Conservation (phyloP, 2,329 filamentous ascomycete species). For the Leptographium wingfieldii region DNA sequence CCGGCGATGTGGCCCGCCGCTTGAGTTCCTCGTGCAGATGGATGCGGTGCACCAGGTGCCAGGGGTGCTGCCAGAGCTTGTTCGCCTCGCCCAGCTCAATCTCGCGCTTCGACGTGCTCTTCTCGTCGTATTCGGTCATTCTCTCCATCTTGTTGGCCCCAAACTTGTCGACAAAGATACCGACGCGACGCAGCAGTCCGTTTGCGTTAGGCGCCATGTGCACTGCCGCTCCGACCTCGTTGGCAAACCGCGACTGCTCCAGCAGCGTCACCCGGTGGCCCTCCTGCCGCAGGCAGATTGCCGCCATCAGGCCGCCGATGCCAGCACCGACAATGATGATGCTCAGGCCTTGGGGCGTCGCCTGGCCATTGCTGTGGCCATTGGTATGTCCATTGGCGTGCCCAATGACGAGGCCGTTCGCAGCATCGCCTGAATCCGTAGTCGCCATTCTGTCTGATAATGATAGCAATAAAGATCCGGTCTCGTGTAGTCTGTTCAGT, state of each 20-base stretch:
- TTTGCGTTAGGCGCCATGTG: conserved; percentile 47
- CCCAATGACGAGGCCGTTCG: background rate
- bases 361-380: background rate
- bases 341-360: conserved; percentile 1
- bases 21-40: conserved; percentile 40
- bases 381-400: background rate
- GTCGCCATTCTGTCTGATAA: background rate
- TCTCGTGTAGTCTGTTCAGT: background rate
- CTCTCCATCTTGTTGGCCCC: conserved; percentile 20
- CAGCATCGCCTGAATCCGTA: background rate
- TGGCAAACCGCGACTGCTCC: conserved; percentile 43
- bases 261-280: conserved; percentile 34
- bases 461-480: background rate
- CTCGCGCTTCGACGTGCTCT: conserved; percentile 7
- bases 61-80: conserved; percentile 34
- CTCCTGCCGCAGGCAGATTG: conserved; percentile 38
- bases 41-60: conserved; percentile 41
- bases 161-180: conserved; percentile 24
- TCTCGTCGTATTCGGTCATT: conserved; percentile 3
- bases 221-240: conserved; percentile 40
- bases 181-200: conserved; percentile 34
- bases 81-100: conserved; percentile 23
- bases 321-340: conserved; percentile 19
- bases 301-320: conserved; percentile 39
- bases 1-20: conserved; percentile 24